Conservation (phyloP, 352 stramenopile species). For the Aphanomyces astaci region DNA sequence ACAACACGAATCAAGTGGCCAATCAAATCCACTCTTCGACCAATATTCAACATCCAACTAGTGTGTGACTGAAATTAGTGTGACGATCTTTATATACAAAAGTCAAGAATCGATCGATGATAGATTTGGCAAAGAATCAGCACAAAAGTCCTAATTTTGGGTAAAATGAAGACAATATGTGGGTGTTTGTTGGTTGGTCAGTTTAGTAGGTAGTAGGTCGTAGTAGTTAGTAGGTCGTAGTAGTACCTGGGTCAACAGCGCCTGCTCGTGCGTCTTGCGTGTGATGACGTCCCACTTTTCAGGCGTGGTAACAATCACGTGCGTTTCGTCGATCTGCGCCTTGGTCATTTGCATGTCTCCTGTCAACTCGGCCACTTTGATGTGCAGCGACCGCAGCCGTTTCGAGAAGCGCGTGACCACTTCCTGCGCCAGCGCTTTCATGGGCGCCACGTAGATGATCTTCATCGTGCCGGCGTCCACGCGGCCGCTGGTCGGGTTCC, state of each 20-base stretch:
- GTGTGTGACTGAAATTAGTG: no score
- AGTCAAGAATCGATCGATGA: no score
- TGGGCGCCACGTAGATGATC: constrained; percentile 95
- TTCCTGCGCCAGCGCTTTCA: constrained; percentile 98
- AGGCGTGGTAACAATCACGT: constrained; percentile 97
- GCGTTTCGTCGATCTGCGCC: constrained; percentile 91
- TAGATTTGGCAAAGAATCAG: no score
- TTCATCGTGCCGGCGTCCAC: constrained; percentile 58
- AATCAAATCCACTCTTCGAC: no score
- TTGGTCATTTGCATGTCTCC: constrained; percentile 98
- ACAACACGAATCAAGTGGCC: no score
- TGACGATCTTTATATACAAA: no score
- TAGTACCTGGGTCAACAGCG: constrained; percentile 55
- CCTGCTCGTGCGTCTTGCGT: constrained; percentile 91
- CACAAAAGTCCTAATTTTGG: no score
- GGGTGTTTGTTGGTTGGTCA: no score
- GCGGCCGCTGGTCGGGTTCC: constrained; percentile 33
- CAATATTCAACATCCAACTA: no score
- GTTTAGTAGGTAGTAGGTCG: no score
- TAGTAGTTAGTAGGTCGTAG: background rate
- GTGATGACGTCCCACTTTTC: constrained; percentile 99
- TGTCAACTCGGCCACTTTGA: constrained; percentile 90
- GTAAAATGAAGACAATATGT: no score
- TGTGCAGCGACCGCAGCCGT: constrained; percentile 53
- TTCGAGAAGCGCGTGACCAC: constrained; percentile 97